Conservation (phyloP, 495 filamentous ascomycete species). For the Bacidia rubella region DNA sequence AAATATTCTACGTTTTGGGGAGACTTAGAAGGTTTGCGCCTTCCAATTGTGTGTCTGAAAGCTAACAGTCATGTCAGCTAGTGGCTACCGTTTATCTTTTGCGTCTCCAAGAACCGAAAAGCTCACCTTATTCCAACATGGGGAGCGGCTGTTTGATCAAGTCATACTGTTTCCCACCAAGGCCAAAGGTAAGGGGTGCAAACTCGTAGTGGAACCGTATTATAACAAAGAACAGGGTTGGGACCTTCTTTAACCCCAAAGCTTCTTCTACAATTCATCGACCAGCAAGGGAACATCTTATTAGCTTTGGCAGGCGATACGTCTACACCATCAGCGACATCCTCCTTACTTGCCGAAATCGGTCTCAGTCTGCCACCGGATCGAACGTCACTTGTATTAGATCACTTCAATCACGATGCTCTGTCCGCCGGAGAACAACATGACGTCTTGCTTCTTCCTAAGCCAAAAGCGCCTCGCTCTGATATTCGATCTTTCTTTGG, state of each 20-base stretch:
- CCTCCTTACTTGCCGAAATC: slow-evolving; percentile 77
- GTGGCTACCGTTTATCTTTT: slow-evolving; percentile 68
- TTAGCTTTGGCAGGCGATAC: slow-evolving; percentile 67
- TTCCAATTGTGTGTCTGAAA: not conserved
- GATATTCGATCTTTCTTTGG: slow-evolving; percentile 72
- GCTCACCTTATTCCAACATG: slow-evolving; percentile 72
- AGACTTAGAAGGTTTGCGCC: slow-evolving; percentile 58
- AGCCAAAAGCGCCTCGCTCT: slow-evolving; percentile 43
- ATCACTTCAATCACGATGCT: slow-evolving; percentile 90
- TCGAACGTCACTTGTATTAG: slow-evolving; percentile 67
- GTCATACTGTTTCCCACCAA: slow-evolving; percentile 74
- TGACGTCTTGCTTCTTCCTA: slow-evolving; percentile 69
- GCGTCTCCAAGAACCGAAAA: slow-evolving; percentile 76
- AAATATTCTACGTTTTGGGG: slow-evolving; percentile 70
- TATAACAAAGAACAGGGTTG: slow-evolving; percentile 45
- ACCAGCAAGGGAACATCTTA: slow-evolving; percentile 82
- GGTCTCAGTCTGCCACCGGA: slow-evolving; percentile 84
- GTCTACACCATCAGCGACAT: slow-evolving; percentile 60
- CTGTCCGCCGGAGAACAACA: slow-evolving; percentile 65
- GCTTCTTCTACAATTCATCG: slow-evolving; percentile 78
- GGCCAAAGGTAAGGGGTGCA: slow-evolving; percentile 58
- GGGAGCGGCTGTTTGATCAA: slow-evolving; percentile 83
- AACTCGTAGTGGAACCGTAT: slow-evolving; percentile 6
- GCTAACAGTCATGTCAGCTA: slow-evolving; percentile 33
- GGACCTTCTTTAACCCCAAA: slow-evolving; percentile 80